Evolutionary conservation across 2,329 filamentous ascomycete genomes (phyloP), one percentile per base, ranked within the genome.

Genomic region (Cordyceps farinosa): DNA sequence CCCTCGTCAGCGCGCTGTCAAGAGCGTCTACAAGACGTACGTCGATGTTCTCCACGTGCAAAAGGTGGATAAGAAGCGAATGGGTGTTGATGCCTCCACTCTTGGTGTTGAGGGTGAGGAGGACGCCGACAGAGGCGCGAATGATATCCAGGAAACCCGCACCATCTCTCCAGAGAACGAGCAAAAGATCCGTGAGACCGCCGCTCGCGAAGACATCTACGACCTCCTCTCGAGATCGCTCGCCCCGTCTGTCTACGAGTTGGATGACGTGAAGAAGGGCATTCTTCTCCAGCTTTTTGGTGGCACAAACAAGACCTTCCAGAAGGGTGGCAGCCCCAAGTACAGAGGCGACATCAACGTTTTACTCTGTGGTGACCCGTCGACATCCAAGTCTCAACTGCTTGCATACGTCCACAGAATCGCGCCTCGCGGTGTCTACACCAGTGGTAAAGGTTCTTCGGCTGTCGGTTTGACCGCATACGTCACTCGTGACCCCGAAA

Each of bases 221-320:
- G 93, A 99, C 29, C 84, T 99, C 30, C 85, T 99, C 4, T 85
- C 95, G 22, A 87, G 94, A 44, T 98, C 94, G 1, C 81, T 99
- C 34, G 95, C 95, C 2, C 95, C 95, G 15, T 97, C 93, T 65
- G 90, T 99, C 71, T 97, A 96, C 78, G 95, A 99, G 77, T 90
- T 96, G 88, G 95, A 99, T 69, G 95, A 99, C 71, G 92, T 98
- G 54, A 99, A 99, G 82, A 99, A 99, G 78, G 95, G 95, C 11
- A 97, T 99, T 66, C 82, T 99, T 11, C 87, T 99, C 4, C 95
- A 99, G 72, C 86, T 99, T 47, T 99, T 99, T 73, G 94, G 95
- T 44, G 95, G 95, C 63, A 97, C 95, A 40, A 99, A 99, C 81
- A 99, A 99, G 79, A 91, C 91, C 1, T 99, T 99, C 75, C 87